Conservation (phyloP, 495 filamentous ascomycete genomes). For the Chlorociboria aeruginascens region DNA sequence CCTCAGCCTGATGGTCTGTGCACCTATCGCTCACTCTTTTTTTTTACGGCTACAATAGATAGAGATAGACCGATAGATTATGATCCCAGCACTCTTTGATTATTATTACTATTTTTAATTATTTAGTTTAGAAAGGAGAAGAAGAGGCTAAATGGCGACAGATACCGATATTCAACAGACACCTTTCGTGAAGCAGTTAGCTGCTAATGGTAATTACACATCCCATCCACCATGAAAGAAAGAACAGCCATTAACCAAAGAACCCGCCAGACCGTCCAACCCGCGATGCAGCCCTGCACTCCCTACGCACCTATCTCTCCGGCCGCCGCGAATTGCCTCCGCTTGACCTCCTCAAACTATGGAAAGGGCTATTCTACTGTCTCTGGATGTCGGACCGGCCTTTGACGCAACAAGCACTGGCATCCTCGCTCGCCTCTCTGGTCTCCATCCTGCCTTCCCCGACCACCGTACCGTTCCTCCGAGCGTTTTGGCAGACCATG, state of each 20-base stretch:
- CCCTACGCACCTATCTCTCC: conserved; percentile 66
- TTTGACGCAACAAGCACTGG: conserved; percentile 73
- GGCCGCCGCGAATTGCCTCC: conserved; percentile 52
- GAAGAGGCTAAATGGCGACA: too few species aligned
- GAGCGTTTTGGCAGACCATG: conserved; percentile 87
- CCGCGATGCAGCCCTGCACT: conserved; percentile 69
- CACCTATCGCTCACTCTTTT: too few species aligned
- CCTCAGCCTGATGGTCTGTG: too few species aligned
- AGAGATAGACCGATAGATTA: too few species aligned
- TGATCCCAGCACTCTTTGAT: too few species aligned
- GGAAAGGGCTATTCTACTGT: conserved; percentile 96
- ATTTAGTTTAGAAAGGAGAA: too few species aligned
- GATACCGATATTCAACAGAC: conserved; percentile 38
- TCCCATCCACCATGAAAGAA: neutral
- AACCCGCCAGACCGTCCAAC: conserved; percentile 54
- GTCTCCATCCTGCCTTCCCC: conserved; percentile 48
- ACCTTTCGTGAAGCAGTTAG: conserved; percentile 65
- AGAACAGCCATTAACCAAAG: neutral
- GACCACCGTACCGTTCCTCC: conserved; percentile 51
- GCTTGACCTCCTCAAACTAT: conserved; percentile 79
- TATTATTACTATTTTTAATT: too few species aligned
- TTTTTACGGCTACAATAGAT: too few species aligned
- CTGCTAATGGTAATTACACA: conserved; percentile 50
- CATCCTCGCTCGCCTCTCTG: conserved; percentile 62
- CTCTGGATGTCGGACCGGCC: conserved; percentile 92